A percentile compares a stretch with the other conserved stretches of the same genome.
phyloP scores from a whole-genome alignment of 495 filamentous ascomycete genomes.

The Saxophila tyrrhenica region DNA sequence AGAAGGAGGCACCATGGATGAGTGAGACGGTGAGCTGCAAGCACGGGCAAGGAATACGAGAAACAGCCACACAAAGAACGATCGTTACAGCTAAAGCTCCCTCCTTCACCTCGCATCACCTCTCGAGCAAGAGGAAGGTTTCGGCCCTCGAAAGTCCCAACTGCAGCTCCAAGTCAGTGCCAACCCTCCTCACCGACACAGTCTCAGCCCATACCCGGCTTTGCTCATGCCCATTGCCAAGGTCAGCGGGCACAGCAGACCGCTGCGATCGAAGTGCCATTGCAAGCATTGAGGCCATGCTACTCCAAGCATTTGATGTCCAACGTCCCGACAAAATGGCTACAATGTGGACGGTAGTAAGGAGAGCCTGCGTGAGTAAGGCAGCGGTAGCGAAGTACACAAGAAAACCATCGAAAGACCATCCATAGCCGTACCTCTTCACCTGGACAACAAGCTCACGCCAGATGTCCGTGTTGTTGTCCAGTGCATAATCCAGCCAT shows the following conservation, averaged over 20 bases:
- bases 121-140: too few species aligned
- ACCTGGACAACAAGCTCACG: not conserved
- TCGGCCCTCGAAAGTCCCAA: too few species aligned
- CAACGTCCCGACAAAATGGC: not conserved
- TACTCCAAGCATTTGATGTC: not conserved
- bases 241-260: not conserved
- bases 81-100: too few species aligned
- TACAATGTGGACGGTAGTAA: not conserved
- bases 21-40: too few species aligned
- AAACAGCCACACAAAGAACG: too few species aligned
- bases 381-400: not conserved
- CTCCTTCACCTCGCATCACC: too few species aligned
- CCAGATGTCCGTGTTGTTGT: not conserved
- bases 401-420: not conserved
- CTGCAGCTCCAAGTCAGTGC: not conserved
- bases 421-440: not conserved
- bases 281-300: not conserved
- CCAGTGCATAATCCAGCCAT: not conserved
- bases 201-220: not conserved
- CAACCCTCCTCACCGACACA: not conserved
- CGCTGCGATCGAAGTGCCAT: not conserved
- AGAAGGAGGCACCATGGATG: too few species aligned
- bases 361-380: not conserved
- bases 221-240: not conserved
- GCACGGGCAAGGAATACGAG: too few species aligned